These are phyloP conservation scores for Selenicereus undatus DNA, from an alignment of 148 eudicot species.

Conservation along the genomic window DNA sequence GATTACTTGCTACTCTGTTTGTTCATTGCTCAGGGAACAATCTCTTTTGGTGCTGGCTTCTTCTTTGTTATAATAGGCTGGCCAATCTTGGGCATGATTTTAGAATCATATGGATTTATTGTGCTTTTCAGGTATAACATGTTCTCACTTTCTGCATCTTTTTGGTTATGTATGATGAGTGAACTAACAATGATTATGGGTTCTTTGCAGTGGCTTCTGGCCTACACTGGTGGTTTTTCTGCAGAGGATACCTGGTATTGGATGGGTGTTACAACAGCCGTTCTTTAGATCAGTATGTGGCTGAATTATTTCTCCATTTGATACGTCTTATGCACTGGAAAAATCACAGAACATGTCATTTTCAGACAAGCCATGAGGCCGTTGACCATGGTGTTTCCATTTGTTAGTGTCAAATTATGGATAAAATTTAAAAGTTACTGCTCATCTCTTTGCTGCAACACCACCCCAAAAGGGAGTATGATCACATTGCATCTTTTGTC, in stretches of 20 bases:
- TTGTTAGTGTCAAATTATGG: too few species aligned
- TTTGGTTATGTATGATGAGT: neutral
- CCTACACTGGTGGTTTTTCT: slow-evolving; percentile 81
- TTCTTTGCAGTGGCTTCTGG: slow-evolving; percentile 87
- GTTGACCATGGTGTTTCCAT: neutral
- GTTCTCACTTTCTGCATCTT: neutral
- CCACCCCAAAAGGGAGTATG: too few species aligned
- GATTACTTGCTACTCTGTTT: neutral
- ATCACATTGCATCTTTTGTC: too few species aligned
- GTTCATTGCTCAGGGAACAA: slow-evolving; percentile 64
- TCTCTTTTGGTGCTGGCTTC: slow-evolving; percentile 85
- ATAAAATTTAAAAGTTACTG: too few species aligned
- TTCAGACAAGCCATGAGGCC: neutral
- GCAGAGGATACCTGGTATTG: slow-evolving; percentile 87
- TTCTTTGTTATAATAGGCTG: slow-evolving; percentile 90
- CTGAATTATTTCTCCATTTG: neutral
- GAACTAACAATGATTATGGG: slow-evolving; percentile 10
- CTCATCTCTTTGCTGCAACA: too few species aligned
- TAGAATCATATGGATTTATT: slow-evolving; percentile 86
- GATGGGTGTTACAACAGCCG: slow-evolving; percentile 91
- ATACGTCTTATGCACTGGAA: neutral
- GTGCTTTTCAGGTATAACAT: slow-evolving; percentile 79
- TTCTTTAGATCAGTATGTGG: slow-evolving; percentile 77
- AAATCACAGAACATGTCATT: neutral
- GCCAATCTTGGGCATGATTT: slow-evolving; percentile 89